Base-by-base conservation (phyloP, 345 rosid genomes). In the Gossypium turneri region DNA sequence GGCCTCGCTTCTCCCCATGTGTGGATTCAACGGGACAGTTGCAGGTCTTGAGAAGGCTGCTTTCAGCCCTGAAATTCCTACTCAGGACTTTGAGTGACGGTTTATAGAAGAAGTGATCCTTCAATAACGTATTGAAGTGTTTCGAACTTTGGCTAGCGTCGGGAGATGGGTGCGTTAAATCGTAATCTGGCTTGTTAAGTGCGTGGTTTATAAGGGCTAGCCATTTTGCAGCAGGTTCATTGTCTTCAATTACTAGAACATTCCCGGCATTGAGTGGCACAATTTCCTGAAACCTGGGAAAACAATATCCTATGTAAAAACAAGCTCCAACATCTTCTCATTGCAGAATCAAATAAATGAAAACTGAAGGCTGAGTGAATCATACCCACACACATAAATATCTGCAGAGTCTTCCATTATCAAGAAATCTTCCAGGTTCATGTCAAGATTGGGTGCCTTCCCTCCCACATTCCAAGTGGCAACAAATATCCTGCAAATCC, bases 401-500 rank as follows among this genome's bases (percentile, higher is more conserved):
- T 93, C 99, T 12, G 99, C 89, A 76, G 87, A 87, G 62, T 88
- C 94, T 66, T 93, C 97, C 24, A 88, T 89, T 60, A 88, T 91
- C 82, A 95, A 80, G 79, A 95, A 93, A 72, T 91, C 92, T 84
- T 95, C 97, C 10, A 93, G 91, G 83, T 90, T 90, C 67, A 95
- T 87, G 76, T 83, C 85, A 50, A 61, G 75, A 59, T 77, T 84
- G n/a, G 99, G 99, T 50, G 97, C 71, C 82, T 80, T 91, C 58
- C 99, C 99, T 80, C 93, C 99, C 25, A 95, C 97, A 73, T 95
- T 95, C 99, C 99, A 93, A 10, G 99, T 95, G 48, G 94, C 90
- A 12, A 84, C 85, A 82, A 85, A 90, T 62, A 95, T 82, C 85
- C 99, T 95, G 86, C 79, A 77, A 78, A 9, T 34, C 12, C 2